A percentile compares a stretch with the other conserved stretches of the same genome.
These are phyloP conservation scores for Blastobotrys mokoenaii DNA, from an alignment of 805 yeast species.

Conservation along the genomic window DNA sequence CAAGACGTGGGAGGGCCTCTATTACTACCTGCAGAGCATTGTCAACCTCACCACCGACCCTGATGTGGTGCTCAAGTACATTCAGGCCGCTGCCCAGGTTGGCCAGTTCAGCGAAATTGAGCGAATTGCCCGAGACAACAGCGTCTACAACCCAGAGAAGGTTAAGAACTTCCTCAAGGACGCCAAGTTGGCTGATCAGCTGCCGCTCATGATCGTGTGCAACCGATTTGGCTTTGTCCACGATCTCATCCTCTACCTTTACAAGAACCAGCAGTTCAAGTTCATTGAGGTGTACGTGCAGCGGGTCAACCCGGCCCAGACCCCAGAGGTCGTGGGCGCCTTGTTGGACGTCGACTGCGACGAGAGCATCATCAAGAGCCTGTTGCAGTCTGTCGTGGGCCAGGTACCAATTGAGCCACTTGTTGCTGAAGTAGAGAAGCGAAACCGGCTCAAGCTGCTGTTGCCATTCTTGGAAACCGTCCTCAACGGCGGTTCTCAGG, in stretches of 20 bases:
- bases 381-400: constrained; percentile 80
- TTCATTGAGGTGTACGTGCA: constrained; percentile 97
- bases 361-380: constrained; percentile 71
- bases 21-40: constrained; percentile 85
- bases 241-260: constrained; percentile 85
- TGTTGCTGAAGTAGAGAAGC: constrained; percentile 91
- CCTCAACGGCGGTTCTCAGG: constrained; percentile 71
- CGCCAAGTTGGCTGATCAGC: constrained; percentile 85
- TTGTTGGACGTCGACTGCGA: constrained; percentile 96
- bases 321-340: constrained; percentile 96
- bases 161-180: constrained; percentile 96
- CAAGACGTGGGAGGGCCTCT: constrained; percentile 87
- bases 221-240: constrained; percentile 88
- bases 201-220: constrained; percentile 93
- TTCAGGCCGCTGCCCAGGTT: constrained; percentile 84
- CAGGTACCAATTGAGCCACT: constrained; percentile 88
- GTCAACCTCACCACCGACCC: constrained; percentile 91
- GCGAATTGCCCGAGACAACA: constrained; percentile 89
- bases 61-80: constrained; percentile 92
- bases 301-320: constrained; percentile 90
- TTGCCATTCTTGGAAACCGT: constrained; percentile 90
- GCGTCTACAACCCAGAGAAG: constrained; percentile 91
- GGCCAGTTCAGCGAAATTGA: constrained; percentile 92
- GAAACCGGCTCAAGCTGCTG: constrained; percentile 85
- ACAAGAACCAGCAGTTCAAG: constrained; percentile 92